phyloP scores from a whole-genome alignment of 2,329 filamentous ascomycete genomes.

The Ophiostoma australiae region DNA sequence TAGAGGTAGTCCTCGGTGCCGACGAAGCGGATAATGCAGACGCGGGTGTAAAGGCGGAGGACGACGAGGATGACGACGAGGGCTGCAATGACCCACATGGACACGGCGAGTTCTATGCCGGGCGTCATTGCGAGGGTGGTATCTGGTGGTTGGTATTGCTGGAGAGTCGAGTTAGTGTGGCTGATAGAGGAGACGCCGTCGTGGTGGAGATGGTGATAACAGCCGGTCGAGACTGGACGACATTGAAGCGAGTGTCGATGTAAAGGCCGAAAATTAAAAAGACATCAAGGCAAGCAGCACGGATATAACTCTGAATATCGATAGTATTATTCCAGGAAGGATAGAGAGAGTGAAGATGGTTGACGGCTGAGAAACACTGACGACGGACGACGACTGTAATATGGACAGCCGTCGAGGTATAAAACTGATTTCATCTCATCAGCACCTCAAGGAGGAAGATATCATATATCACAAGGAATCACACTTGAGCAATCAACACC shows the following conservation, averaged over 20 bases:
- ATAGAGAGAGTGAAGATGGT: background rate
- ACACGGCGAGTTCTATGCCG: conserved; percentile 34
- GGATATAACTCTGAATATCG: background rate
- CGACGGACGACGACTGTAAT: background rate
- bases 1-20: conserved; percentile 2
- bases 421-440: background rate
- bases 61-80: conserved; percentile 35
- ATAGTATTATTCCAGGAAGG: background rate
- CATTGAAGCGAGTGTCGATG: background rate
- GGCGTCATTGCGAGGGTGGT: conserved; percentile 16
- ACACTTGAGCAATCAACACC: background rate
- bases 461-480: background rate
- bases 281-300: background rate
- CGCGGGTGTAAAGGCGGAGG: conserved; percentile 38
- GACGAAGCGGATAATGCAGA: conserved; percentile 37
- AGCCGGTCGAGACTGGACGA: background rate
- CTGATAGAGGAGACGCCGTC: background rate
- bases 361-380: too few relatives aligned
- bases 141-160: background rate
- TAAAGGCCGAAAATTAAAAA: background rate
- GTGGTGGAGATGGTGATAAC: background rate
- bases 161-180: background rate
- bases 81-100: conserved; percentile 37
- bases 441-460: background rate
- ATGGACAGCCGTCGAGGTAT: background rate